Evolutionary conservation across 179 eudicot genomes (phyloP).

Genomic region (Corrigiola litoralis): DNA sequence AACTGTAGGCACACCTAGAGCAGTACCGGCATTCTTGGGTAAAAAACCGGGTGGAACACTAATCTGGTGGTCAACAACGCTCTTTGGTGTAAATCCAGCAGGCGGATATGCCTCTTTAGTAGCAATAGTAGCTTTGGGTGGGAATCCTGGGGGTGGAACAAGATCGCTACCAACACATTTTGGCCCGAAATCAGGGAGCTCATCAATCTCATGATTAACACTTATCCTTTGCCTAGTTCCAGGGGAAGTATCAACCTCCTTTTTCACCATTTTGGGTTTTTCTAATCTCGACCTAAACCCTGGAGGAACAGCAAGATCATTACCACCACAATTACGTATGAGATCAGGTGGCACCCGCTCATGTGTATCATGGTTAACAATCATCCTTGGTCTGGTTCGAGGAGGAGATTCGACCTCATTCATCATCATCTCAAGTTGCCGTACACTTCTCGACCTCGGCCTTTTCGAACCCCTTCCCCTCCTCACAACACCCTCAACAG

Average conservation of each 20-base stretch:
- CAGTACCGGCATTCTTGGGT: not conserved
- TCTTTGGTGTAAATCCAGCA: conserved; percentile 10
- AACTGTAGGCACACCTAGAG: conserved; percentile 14
- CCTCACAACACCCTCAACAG: conserved; percentile 12
- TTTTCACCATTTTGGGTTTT: not conserved
- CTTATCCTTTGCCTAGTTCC: not conserved
- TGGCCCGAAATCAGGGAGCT: conserved; percentile 7
- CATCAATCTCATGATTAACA: not conserved
- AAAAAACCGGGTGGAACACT: conserved; percentile 4
- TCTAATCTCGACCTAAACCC: not conserved
- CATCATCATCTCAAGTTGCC: not conserved
- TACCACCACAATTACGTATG: not conserved
- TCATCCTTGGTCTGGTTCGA: conserved; percentile 1
- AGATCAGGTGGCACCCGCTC: not conserved
- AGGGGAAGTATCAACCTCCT: conserved; percentile 7
- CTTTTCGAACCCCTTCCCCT: conserved; percentile 16
- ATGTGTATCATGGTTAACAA: not conserved
- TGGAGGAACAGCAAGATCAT: conserved; percentile 3
- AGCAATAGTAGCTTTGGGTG: not conserved
- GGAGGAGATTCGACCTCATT: conserved; percentile 18
- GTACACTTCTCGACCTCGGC: conserved; percentile 3
- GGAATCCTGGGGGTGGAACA: conserved; percentile 11
- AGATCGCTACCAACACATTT: not conserved
- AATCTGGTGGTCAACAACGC: not conserved
- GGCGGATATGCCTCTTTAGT: conserved; percentile 8